Evolutionary conservation across 148 eudicot genomes (phyloP), one percentile per base, ranked within the genome.

Genomic region (Silene latifolia): DNA sequence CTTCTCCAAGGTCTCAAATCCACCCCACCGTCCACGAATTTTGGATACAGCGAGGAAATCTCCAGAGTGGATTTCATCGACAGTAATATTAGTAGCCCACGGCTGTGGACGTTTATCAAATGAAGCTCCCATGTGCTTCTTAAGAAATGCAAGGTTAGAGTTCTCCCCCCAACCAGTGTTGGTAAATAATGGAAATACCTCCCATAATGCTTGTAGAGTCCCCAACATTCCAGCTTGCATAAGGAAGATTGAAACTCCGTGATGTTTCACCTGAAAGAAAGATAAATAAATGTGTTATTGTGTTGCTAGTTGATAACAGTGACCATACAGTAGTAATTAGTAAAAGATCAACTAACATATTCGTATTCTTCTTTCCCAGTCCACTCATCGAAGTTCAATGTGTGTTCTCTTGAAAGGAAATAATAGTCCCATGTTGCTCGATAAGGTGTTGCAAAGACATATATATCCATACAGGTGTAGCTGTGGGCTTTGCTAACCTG

Each of bases 341-440:
- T 62, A 56, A 20, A 48, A 72, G 64, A 81, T 19, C 23, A 76
- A 84, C 97, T 88, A 75, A 96, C 99, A 84, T 96, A 92, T 87
- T 96, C 97, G 57, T 79, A 87, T 77, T 96, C 99, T 13, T 89
- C 92, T 90, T 86, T 84, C 53, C 93, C 91, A 80, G 84, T 88
- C 99, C 99, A 96, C 82, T 89, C 93, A 63, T 84, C 79, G 77
- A 96, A 83, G 54, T 90, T 94, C 69, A 96, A 63, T 6, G 91
- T 92, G 80, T 96, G 99, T 69, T 96, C 99, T 51, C 94, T 89
- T 15, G 90, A 82, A 62, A 87, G 77, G 68, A 89, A 78, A 65
- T 92, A 96, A 83, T 96, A 92, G 78, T 96, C 94, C 97, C 98
- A 96, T 60, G 91, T 92, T 71, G 91, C 98, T 81, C 97, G 99